Percentiles rank a stretch among this genome's conserved stretches.
phyloP scores from a whole-genome alignment of 2,329 filamentous ascomycete species.

The Apiospora arundinis region DNA sequence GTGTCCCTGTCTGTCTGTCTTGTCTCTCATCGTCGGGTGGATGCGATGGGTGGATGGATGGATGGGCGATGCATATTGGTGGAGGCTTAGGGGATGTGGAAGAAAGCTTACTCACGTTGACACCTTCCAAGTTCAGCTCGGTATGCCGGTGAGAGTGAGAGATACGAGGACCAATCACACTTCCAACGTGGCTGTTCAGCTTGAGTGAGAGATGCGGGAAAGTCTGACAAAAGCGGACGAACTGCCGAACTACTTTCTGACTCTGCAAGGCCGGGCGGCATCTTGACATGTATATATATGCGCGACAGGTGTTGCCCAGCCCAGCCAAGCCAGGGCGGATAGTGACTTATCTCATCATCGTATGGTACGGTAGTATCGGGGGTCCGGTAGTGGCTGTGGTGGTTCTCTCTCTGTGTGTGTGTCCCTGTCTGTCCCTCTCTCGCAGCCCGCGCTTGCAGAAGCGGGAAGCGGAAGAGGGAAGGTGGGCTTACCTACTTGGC shows the following conservation, averaged over 20 bases:
- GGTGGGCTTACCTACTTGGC: neutral
- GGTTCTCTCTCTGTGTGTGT: too few species aligned
- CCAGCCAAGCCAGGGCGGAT: neutral
- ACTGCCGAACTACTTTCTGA: neutral
- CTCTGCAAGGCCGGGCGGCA: neutral
- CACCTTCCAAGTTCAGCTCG: conserved; percentile 1
- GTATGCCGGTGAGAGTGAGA: neutral
- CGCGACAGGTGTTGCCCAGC: neutral
- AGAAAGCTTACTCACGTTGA: neutral
- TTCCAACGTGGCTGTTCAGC: neutral
- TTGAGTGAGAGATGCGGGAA: neutral
- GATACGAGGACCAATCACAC: neutral
- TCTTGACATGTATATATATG: conserved; percentile 6
- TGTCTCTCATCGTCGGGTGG: neutral
- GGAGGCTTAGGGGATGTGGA: neutral
- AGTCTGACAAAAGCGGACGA: neutral
- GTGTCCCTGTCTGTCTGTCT: neutral
- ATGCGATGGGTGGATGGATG: neutral
- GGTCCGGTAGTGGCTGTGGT: neutral
- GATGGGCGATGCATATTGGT: neutral
- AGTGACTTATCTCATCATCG: neutral
- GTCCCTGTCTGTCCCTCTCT: neutral
- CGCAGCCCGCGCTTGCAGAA: neutral
- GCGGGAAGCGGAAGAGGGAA: neutral
- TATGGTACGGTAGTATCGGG: conserved; percentile 1